Evolutionary conservation across 495 filamentous ascomycete species (phyloP).

Genomic region (Cladorrhinum samala): DNA sequence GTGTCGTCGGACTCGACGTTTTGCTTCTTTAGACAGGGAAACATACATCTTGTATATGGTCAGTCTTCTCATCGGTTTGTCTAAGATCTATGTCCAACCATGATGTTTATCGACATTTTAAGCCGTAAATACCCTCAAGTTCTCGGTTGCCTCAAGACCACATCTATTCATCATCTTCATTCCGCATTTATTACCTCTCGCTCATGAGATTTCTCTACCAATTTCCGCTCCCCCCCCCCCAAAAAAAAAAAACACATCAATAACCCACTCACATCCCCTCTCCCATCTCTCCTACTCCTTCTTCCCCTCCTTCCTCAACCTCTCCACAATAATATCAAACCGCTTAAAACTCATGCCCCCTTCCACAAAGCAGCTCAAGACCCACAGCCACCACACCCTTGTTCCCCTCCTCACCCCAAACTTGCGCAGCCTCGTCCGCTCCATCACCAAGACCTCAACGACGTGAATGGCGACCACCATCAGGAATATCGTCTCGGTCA

Average conservation of each 20-base stretch:
- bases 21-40: too few relatives aligned
- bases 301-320: conserved; percentile 22
- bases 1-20: too few relatives aligned
- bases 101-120: too few relatives aligned
- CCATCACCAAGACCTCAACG: conserved; percentile 35
- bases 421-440: conserved; percentile 21
- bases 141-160: too few relatives aligned
- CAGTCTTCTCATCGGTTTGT: too few relatives aligned
- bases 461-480: conserved; percentile 33
- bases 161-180: too few relatives aligned
- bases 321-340: conserved; percentile 33
- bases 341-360: conserved; percentile 32
- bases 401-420: conserved; percentile 27
- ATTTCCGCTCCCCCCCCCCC: too few relatives aligned
- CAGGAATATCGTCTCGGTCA: conserved; percentile 30
- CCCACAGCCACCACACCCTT: conserved; percentile 35
- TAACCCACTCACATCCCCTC: not conserved
- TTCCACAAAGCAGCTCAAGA: conserved; percentile 33
- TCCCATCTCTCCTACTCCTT: conserved; percentile 7
- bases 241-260: not conserved
- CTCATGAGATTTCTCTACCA: too few relatives aligned
- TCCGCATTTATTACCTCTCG: too few relatives aligned
- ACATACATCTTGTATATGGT: too few relatives aligned
- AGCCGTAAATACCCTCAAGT: too few relatives aligned
- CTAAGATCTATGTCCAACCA: too few relatives aligned